Evolutionary conservation across 129 eudicot genomes (phyloP).

Genomic region (Mikania micrantha): DNA sequence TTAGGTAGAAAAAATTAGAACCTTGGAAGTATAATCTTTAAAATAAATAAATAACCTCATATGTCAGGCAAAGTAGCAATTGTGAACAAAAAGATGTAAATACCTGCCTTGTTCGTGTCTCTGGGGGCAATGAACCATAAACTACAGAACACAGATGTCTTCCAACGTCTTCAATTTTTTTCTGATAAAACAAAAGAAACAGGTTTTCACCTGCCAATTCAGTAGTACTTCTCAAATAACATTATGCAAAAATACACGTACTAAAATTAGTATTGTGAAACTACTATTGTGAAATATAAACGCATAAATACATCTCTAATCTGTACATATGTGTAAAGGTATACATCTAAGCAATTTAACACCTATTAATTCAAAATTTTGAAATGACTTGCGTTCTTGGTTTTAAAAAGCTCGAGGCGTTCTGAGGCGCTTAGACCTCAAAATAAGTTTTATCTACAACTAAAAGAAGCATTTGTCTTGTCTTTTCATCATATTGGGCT

Average conservation of each 20-base stretch:
- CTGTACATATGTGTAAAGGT: background rate
- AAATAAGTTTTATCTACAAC: no score
- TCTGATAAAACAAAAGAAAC: conserved; percentile 40
- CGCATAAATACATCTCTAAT: background rate
- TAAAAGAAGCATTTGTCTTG: no score
- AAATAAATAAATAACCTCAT: no score
- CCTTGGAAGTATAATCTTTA: background rate
- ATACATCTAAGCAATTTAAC: background rate
- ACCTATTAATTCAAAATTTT: no score
- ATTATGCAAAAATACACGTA: background rate
- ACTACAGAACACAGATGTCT: conserved; percentile 93
- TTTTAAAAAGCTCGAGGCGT: no score
- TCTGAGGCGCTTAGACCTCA: no score
- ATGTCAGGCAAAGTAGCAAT: background rate
- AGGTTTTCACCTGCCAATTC: background rate
- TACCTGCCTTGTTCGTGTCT: conserved; percentile 95
- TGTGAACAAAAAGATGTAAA: background rate
- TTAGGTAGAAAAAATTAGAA: background rate
- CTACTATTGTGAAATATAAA: background rate
- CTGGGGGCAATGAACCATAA: conserved; percentile 95
- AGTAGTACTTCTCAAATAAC: background rate
- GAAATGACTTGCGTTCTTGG: no score
- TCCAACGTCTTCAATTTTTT: conserved; percentile 52
- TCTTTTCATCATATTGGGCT: no score
- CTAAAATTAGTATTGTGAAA: background rate